Base-by-base conservation (phyloP, 192 early-diverging fungal genomes). In the Rhizophlyctis rosea region DNA sequence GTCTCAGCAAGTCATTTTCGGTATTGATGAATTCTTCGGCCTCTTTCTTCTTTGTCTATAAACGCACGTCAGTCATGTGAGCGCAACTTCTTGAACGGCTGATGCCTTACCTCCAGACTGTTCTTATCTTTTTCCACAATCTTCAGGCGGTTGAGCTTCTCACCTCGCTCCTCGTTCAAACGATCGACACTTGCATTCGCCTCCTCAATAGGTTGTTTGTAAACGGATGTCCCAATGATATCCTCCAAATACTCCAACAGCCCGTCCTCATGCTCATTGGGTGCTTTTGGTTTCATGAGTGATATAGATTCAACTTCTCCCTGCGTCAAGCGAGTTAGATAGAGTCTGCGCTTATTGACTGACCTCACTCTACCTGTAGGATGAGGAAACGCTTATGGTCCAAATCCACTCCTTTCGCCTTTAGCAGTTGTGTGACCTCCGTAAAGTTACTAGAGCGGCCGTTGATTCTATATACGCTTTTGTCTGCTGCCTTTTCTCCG, bases 271-370 rank as follows among this genome's bases (percentile, higher is more conserved):
- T 90, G 78, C 28, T 93, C 95, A 33, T 71, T 91, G 60, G 85
- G 85, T 16, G 89, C 95, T 70, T 96, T 97, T 3, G 95, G 85
- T 67, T 97, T 98, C 97, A 98, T 99, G 55, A 90, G 86, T 13
- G 95, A 79, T 57, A 99, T 99, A 18, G 91, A 95, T 72, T 99
- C 97, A n/a, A 99, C 95, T 65, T 99, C 97, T 57, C 97, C 97
- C 82, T 95, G 27, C 27, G 21, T 56, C 24, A 50, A 57, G 53
- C 23, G 4, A 13, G 29, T 32, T 18, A 30, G 5, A 21, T 25
- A 25, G 28, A 21, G 36, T 5, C 28, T 3, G 24, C 3, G n/a
- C 18, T 21, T 4, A 14, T 13, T 36, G 25, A 61, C n/a, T n/a
- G 25, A 4, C 4, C 13, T 27, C n/a, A 53, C 18, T 29, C 24